Conservation (phyloP, 1,284 basidiomycete genomes). For the Apiotrichum veenhuisii region DNA sequence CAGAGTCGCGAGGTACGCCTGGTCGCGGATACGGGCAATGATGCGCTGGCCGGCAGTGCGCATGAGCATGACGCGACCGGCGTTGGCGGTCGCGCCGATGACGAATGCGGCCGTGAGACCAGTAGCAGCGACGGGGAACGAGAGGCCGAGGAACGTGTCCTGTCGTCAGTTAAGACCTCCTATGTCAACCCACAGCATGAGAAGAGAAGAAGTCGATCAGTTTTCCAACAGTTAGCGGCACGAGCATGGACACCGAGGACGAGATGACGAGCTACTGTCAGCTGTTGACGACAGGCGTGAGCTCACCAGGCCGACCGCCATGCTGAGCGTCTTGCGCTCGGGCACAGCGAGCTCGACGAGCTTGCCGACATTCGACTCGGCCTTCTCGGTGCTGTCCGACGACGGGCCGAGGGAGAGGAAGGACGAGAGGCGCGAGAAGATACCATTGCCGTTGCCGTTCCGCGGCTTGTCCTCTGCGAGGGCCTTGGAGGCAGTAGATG, state of each 20-base stretch:
- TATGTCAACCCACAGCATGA: conserved; percentile 57
- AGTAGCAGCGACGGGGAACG: conserved; percentile 73
- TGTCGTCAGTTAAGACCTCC: conserved; percentile 35
- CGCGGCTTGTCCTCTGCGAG: not conserved
- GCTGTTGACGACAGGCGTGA: conserved; percentile 51
- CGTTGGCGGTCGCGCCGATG: conserved; percentile 80
- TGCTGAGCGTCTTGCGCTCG: conserved; percentile 66
- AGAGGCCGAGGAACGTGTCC: conserved; percentile 72
- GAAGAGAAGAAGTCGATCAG: conserved; percentile 87
- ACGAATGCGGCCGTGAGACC: conserved; percentile 77
- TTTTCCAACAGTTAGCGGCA: conserved; percentile 84
- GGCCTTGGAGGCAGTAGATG: not conserved
- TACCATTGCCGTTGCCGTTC: too few species aligned
- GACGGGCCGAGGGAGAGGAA: conserved; percentile 4
- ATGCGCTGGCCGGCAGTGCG: conserved; percentile 85
- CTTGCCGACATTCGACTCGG: conserved; percentile 56
- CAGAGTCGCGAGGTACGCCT: conserved; percentile 74
- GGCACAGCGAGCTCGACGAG: conserved; percentile 71
- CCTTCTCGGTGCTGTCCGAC: conserved; percentile 6
- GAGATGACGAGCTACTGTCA: conserved; percentile 41
- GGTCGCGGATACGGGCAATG: conserved; percentile 79
- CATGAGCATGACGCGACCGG: conserved; percentile 67
- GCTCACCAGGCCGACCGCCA: conserved; percentile 62
- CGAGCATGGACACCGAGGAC: conserved; percentile 72
- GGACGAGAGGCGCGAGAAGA: conserved; percentile 1